Evolutionary conservation across 495 filamentous ascomycete species (phyloP), one percentile per base, ranked within the genome.

Genomic region (Cercophora samala): DNA sequence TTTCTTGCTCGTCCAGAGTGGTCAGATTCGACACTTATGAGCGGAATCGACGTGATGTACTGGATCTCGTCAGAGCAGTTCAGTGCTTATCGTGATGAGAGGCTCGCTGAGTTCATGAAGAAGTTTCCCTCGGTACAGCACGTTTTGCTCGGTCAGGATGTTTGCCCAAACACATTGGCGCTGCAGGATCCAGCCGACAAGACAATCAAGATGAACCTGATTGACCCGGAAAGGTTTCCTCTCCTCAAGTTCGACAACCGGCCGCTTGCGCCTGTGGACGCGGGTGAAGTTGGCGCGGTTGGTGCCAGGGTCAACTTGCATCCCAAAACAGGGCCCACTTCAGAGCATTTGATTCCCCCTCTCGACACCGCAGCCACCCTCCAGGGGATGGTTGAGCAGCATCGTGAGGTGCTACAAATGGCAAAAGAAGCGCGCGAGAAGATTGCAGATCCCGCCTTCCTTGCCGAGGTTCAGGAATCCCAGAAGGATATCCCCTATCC

Each of bases 51-150:
- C 25, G 87, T 82, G 26, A 87, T 96, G 26, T 82, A 93, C 64
- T 99, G 93, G 93, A 90, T 91, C 62, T 81, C 97, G 6, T 90
- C 90, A 3, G 80, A 81, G 17, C 87, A 85, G 0, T 83, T 97
- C n/a, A 78, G 79, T 13, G 15, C 63, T 13, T 75, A 84, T 13
- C 29, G 24, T 2, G 83, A 95, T 70, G 73, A 82, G 8, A 81
- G 80, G 55, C 71, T 98, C 17, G 81, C 78, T 26, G 72, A 85
- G 18, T 97, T 97, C 71, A 90, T 96, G 74, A 70, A 83, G 51
- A 77, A 81, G 18, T 84, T 85, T 73, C 73, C 80, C 1, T 73
- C 85, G 22, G 74, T 90, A 52, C 83, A 89, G 72, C 94, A 99
- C 78, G 79, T 93, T 15, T 80, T 98, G 1, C 89, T 92, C 23